Base-by-base conservation (phyloP, 768 basidiomycete species). In the Flagelloscypha sp. region DNA sequence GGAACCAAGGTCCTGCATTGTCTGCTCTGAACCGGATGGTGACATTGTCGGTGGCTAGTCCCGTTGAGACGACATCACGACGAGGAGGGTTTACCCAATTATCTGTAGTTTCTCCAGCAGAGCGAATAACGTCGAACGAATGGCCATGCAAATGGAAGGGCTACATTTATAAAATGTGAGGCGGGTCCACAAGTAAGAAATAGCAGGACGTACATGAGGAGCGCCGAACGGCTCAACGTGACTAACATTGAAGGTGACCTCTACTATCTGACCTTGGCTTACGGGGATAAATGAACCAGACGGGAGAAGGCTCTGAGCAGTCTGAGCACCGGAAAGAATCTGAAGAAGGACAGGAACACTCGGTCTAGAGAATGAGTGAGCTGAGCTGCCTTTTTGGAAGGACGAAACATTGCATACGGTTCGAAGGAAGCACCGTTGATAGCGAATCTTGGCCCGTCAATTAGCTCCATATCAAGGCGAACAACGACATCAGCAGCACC, bases 11-110 rank as follows among this genome's bases (percentile, higher is more conserved):
- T 5, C 77, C 78, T 0, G 77, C 58, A 53, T 79, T 79, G 48
- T 81, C 73, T 6, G 76, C 76, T 23, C 57, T 48, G 58, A 75
- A 79, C 8, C 76, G 65, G 33, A 79, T 51, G 3, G 66, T 68
- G 11, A 68, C 65, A 7, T 62, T 56, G 32, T 58, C 60, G 6
- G 48, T 44, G 10, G 36, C 38, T 3, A 9, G 24, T 17, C 47
- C 63, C n/a, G n/a, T n/a, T n/a, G n/a, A n/a, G 7, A 77, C 66
- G 2, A 72, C 73, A 48, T 79, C 78, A 35, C 77, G 55, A 60
- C 57, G 35, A 8, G 71, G 63, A 1, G 78, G 78, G 48, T 80
- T 69, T 12, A 43, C 29, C 35, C 58, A 64, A 42, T 68, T 68
- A 37, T 63, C 61, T 1, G 24, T 32, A 4, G 50, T 40, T 24